Percentiles rank a stretch among this genome's conserved stretches.
These are phyloP conservation scores for Alternaria ventricosa DNA, from an alignment of 2,329 filamentous ascomycete genomes.

Conservation along the genomic window DNA sequence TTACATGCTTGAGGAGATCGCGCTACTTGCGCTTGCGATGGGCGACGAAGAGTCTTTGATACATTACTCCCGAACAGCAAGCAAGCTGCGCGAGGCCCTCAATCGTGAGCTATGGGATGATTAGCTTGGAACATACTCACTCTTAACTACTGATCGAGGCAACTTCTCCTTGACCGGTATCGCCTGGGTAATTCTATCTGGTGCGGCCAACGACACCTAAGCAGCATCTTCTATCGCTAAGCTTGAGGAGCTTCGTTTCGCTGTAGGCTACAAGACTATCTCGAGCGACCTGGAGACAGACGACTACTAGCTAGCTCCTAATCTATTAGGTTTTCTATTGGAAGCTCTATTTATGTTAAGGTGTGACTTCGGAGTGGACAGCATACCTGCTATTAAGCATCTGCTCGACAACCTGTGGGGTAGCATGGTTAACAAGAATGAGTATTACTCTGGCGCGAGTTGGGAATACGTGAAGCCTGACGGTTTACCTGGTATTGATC, in stretches of 20 bases:
- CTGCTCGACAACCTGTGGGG: slow-evolving; percentile 52
- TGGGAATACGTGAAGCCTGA: slow-evolving; percentile 56
- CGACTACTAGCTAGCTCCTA: slow-evolving; percentile 45
- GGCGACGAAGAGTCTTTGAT: neutral
- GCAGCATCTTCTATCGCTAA: slow-evolving; percentile 37
- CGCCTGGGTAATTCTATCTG: slow-evolving; percentile 45
- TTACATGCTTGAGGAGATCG: neutral
- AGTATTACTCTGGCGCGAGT: slow-evolving; percentile 49
- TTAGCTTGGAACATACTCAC: slow-evolving; percentile 39
- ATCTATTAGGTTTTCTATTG: slow-evolving; percentile 56
- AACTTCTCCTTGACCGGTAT: slow-evolving; percentile 46
- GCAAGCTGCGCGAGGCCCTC: neutral
- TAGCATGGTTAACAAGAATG: slow-evolving; percentile 49
- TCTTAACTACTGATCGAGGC: slow-evolving; percentile 25
- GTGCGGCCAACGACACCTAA: slow-evolving; percentile 43
- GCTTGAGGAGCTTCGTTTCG: slow-evolving; percentile 16
- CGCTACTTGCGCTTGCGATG: neutral
- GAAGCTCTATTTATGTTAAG: slow-evolving; percentile 41
- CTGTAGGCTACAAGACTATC: neutral
- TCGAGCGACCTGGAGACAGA: slow-evolving; percentile 13
- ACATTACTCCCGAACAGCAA: neutral
- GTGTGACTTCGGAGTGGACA: slow-evolving; percentile 18
- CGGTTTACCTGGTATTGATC: slow-evolving; percentile 49
- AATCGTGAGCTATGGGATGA: slow-evolving; percentile 43
- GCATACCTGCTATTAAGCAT: slow-evolving; percentile 19